A percentile compares a stretch with the other conserved stretches of the same genome.
phyloP scores from a whole-genome alignment of 2,329 filamentous ascomycete genomes.

The Colletotrichum chrysophilum region DNA sequence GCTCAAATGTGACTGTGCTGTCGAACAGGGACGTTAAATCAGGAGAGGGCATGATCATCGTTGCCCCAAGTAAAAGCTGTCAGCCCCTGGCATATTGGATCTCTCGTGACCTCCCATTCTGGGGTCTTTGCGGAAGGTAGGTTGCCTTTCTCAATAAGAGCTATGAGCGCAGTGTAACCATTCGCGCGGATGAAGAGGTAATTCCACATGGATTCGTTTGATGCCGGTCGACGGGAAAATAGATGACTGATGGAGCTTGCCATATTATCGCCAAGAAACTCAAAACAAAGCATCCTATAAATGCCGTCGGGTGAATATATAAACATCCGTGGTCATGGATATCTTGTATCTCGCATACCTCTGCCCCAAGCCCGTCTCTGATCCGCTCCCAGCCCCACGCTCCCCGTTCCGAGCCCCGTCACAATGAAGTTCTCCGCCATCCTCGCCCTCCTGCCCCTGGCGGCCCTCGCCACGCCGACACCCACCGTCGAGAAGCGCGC shows the following conservation, averaged over 20 bases:
- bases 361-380: not conserved
- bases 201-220: not conserved
- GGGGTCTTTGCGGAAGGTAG: not conserved
- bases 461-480: slow-evolving; percentile 16
- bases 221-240: not conserved
- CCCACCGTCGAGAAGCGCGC: slow-evolving; percentile 23
- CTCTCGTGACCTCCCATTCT: slow-evolving; percentile 2
- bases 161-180: not conserved
- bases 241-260: not conserved
- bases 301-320: too few species aligned
- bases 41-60: not conserved
- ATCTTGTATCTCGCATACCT: not conserved
- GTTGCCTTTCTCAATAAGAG: not conserved
- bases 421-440: slow-evolving; percentile 23
- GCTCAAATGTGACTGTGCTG: not conserved
- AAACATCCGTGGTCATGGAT: too few species aligned
- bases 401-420: not conserved
- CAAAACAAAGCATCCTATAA: not conserved
- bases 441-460: slow-evolving; percentile 15
- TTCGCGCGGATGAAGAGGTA: not conserved
- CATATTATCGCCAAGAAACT: not conserved
- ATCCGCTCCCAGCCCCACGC: not conserved
- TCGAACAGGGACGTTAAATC: not conserved
- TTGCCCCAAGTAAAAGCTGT: not conserved
- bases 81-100: not conserved